Percentiles rank a stretch among this genome's conserved stretches.
Evolutionary conservation across 164 flowering plant genomes (phyloP).

Genomic region (Akebia trifoliata): DNA sequence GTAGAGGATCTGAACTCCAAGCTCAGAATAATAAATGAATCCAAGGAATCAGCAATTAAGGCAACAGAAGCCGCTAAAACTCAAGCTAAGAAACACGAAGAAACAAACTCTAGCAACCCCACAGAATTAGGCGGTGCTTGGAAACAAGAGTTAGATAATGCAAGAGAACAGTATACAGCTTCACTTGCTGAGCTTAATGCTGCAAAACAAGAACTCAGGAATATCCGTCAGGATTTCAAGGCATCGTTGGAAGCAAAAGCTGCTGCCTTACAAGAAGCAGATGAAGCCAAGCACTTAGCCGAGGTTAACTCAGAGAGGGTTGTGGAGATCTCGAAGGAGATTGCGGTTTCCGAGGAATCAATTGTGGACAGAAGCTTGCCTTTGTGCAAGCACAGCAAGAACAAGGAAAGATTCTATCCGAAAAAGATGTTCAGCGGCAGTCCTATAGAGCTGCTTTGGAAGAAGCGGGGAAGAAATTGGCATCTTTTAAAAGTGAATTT

Average conservation of each 20-base stretch:
- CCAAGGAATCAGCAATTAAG: conserved; percentile 51
- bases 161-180: conserved; percentile 47
- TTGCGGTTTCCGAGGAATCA: conserved; percentile 46
- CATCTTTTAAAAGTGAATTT: conserved; percentile 45
- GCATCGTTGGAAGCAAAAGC: conserved; percentile 49
- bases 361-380: conserved; percentile 59
- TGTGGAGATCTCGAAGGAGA: conserved; percentile 63
- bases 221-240: conserved; percentile 58
- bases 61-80: conserved; percentile 54
- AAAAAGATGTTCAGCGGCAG: conserved; percentile 54
- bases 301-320: conserved; percentile 51
- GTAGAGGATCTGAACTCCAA: conserved; percentile 58
- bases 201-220: conserved; percentile 70
- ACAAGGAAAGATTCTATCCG: conserved; percentile 48
- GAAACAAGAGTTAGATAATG: conserved; percentile 49
- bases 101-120: conserved; percentile 24
- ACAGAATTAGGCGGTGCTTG: conserved; percentile 28
- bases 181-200: conserved; percentile 58
- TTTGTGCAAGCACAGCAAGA: conserved; percentile 53
- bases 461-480: conserved; percentile 52
- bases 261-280: conserved; percentile 49
- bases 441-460: conserved; percentile 46
- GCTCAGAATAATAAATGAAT: conserved; percentile 46
- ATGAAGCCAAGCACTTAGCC: conserved; percentile 51
- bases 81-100: conserved; percentile 52